Evolutionary conservation across 208 protist genomes (phyloP), one percentile per base, ranked within the genome.

Genomic region (Cochliopodium minus): DNA sequence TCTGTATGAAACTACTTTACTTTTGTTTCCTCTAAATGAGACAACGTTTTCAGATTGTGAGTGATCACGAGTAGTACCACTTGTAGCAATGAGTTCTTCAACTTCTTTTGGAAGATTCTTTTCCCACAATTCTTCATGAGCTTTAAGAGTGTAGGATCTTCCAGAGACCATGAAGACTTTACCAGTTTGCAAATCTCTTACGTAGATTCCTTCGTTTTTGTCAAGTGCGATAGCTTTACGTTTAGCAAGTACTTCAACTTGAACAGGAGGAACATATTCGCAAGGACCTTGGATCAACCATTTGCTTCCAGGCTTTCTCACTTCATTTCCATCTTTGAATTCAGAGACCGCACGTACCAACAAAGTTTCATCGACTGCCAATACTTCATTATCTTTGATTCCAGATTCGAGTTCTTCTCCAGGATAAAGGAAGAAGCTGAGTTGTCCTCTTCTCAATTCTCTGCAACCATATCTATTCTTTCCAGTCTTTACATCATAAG

Each of bases 141-240:
- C 76, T 13, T 66, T 72, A 34, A 85, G 70, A 74, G 85, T 69
- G 66, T 83, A 83, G 42, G 62, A 65, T 42, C 56, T 64, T 7
- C 87, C 88, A 40, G 76, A 72, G 26, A 94, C 78, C 17, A 79
- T 63, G 11, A 76, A 67, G 17, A 95, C 86, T 39, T 79, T 64
- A 38, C 88, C 88, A 0, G 85, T 88, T 20, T 58, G 72, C 1
- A 61, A 77, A 70, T 95, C 78, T 65, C 85, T 81, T 13, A 96
- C 82, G 64, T 96, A 96, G 48, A 96, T 81, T 57, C 90, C 91
- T 67, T 95, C 88, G 71, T 94, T 95, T 47, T 89, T 78, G 62
- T 94, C 86, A n/a, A 96, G 75, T 38, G 88, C 71, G 34, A 96
- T 92, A 3, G 84, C 62, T 32, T 64, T 51, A 50, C 88, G 77